phyloP scores from a whole-genome alignment of 495 filamentous ascomycete species.

The Penicillium roqueforti region DNA sequence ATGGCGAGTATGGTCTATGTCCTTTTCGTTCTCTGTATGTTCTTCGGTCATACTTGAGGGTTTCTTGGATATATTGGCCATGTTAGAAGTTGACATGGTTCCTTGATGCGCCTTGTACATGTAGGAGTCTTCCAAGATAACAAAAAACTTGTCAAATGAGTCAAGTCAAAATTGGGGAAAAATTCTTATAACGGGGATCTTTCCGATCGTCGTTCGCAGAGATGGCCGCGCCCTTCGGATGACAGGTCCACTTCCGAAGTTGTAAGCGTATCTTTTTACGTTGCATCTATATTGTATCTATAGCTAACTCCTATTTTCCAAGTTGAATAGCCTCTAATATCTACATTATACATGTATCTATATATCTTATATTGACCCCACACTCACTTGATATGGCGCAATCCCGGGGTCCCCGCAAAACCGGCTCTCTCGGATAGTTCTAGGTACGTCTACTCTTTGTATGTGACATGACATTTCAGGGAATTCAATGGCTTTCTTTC shows the following conservation, averaged over 20 bases:
- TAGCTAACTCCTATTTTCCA: not conserved
- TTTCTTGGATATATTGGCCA: not conserved
- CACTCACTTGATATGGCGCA: not conserved
- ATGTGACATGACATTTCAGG: not conserved
- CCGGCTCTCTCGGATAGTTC: not conserved
- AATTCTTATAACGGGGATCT: not conserved
- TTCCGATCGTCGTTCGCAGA: slow-evolving; percentile 16
- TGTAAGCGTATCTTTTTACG: not conserved
- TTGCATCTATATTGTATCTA: not conserved
- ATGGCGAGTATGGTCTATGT: not conserved
- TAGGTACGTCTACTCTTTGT: not conserved
- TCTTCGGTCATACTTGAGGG: not conserved
- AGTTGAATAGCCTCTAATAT: not conserved
- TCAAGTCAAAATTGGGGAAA: not conserved
- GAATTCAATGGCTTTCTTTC: not conserved
- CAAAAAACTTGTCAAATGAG: not conserved
- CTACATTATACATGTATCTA: not conserved
- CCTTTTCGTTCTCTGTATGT: not conserved
- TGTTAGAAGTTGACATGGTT: not conserved
- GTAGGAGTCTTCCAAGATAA: not conserved
- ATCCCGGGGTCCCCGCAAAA: slow-evolving; percentile 10
- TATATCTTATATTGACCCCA: not conserved
- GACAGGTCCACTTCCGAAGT: slow-evolving; percentile 12
- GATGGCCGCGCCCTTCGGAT: slow-evolving; percentile 19
- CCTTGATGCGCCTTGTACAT: not conserved